Evolutionary conservation across 2,329 filamentous ascomycete species (phyloP), one percentile per base, ranked within the genome.

Genomic region (Alternaria infectoria): DNA sequence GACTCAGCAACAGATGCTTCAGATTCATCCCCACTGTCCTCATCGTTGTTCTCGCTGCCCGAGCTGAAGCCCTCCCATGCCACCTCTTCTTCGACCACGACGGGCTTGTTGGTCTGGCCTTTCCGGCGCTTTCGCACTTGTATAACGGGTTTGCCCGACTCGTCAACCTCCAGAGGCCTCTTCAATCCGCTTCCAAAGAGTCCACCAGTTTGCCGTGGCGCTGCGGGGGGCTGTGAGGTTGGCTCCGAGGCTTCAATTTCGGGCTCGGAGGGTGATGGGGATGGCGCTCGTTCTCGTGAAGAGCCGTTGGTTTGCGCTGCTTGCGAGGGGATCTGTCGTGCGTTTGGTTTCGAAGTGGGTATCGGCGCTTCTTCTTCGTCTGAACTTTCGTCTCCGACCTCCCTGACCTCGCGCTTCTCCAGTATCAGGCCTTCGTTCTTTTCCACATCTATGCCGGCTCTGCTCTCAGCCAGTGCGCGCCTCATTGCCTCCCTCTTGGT

Each of bases 171-270:
- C 11, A 99, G 83, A 2, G 94, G 93, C 45, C 94, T 87, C 79
- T 98, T 98, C 62, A 99, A 80, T 7, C 96, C 96, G 64, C 89
- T 90, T 19, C 96, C 96, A 57, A 88, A 81, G 7, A 69, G 54
- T 3, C 69, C 73, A 32, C 51, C 57, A 47, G 61, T 54, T 19
- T 61, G 54, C 30, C 49, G 50, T 23, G 67, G 13, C 17, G 61
- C 62, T 15, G 59, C 28, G 13, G 50, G 9, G 21, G 51, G 21
- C 2, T 63, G 23, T 3, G 36, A 13, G 7, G 44, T 13, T 6
- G 61, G 51, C 19, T 63, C 32, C 44, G 54, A 55, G 11, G 61
- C n/a, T 32, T 74, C 67, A 10, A 70, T 66, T 10, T 30, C 66
- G 15, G 62, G 63, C n/a, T 64, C 67, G 23, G 66, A 57, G 50